These are phyloP conservation scores for Sicyos edulis DNA, from an alignment of 306 rosid genomes.

Conservation along the genomic window DNA sequence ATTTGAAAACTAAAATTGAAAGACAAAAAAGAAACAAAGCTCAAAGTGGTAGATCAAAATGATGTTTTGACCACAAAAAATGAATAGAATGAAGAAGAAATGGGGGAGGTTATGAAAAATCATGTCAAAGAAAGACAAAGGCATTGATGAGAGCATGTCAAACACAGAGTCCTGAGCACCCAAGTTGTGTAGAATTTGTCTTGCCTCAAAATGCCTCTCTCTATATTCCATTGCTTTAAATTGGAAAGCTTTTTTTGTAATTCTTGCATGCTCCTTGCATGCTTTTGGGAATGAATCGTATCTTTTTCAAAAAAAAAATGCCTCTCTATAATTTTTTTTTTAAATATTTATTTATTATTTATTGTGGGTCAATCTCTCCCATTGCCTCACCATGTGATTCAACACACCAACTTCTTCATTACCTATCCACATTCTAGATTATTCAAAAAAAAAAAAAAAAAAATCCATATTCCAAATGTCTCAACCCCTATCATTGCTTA, in stretches of 20 bases:
- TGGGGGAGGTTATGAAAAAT: neutral
- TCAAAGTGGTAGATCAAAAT: no score
- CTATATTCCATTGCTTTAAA: no score
- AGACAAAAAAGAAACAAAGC: no score
- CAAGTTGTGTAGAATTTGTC: constrained; percentile 24
- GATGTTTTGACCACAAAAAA: neutral
- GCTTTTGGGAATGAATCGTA: no score
- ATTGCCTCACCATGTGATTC: neutral
- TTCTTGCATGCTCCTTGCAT: no score
- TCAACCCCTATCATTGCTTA: neutral
- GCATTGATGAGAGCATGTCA: neutral
- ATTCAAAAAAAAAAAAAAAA: no score
- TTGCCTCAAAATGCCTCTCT: neutral
- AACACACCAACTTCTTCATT: no score
- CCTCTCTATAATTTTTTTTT: constrained; percentile 9
- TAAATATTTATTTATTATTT: no score
- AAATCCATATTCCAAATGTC: neutral
- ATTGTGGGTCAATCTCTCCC: constrained; percentile 22
- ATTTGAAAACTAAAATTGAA: no score
- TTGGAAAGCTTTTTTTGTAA: no score
- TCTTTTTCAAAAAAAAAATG: no score
- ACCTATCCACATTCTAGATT: no score
- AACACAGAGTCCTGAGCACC: neutral
- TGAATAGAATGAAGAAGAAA: neutral
- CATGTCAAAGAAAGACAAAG: neutral